Conservation (phyloP, 805 yeast genomes). For the Saturnispora serradocipensis region DNA sequence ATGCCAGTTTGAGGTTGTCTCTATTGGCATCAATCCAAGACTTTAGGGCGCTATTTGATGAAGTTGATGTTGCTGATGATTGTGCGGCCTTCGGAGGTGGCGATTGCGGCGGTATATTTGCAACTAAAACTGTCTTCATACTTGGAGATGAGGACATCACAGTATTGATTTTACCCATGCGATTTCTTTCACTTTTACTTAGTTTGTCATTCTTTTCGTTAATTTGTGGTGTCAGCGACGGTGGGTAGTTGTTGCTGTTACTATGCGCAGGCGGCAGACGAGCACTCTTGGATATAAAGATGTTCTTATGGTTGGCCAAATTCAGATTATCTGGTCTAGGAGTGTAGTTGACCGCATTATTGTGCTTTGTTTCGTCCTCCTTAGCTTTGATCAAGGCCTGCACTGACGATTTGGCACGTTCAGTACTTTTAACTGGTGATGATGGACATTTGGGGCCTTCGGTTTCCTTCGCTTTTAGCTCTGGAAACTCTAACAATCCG, state of each 20-base stretch:
- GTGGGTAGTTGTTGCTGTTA: background rate
- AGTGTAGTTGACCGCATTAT: constrained; percentile 19
- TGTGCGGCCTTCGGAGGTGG: background rate
- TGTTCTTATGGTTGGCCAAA: constrained; percentile 1
- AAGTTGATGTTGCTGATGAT: background rate
- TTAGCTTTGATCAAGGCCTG: constrained; percentile 26
- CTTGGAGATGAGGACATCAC: constrained; percentile 31
- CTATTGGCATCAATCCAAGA: constrained; percentile 26
- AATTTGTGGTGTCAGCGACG: background rate
- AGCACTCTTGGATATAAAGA: constrained; percentile 5
- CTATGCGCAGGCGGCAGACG: constrained; percentile 12
- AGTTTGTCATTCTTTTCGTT: constrained; percentile 12
- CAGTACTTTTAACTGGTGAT: constrained; percentile 5
- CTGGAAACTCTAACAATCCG: background rate
- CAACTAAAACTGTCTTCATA: constrained; percentile 16
- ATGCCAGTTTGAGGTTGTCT: constrained; percentile 27
- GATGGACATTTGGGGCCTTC: background rate
- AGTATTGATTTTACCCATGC: constrained; percentile 27
- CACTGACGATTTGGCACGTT: constrained; percentile 23
- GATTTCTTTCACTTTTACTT: constrained; percentile 21
- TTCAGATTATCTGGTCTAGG: constrained; percentile 18
- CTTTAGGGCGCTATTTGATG: constrained; percentile 4
- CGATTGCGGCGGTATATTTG: constrained; percentile 2
- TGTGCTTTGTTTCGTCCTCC: constrained; percentile 24
- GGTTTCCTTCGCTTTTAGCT: background rate